phyloP scores from a whole-genome alignment of 2,329 filamentous ascomycete species.

The Phoma sp. region DNA sequence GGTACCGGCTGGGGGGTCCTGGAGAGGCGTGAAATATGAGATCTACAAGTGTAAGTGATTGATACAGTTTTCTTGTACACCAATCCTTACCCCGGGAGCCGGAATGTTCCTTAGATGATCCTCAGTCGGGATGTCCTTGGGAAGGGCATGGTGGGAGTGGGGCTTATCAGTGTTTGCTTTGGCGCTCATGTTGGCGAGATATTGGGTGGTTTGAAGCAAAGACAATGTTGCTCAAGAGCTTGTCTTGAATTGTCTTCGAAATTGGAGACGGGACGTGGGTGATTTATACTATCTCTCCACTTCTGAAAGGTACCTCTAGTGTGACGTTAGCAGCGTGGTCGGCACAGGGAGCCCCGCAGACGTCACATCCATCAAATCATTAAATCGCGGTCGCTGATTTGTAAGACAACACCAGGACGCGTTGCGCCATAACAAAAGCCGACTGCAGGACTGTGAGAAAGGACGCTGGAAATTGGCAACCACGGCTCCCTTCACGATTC shows the following conservation, averaged over 20 bases:
- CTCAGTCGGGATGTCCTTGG: slow-evolving; percentile 40
- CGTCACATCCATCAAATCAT: slow-evolving; percentile 4
- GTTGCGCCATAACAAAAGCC: neutral
- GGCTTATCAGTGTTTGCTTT: slow-evolving; percentile 31
- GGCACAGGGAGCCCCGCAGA: slow-evolving; percentile 9
- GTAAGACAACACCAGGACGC: neutral
- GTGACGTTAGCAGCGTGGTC: slow-evolving; percentile 27
- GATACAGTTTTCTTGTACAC: neutral
- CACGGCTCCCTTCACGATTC: too few species aligned
- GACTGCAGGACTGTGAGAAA: neutral
- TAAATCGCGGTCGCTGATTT: slow-evolving; percentile 8
- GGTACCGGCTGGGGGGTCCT: slow-evolving; percentile 55
- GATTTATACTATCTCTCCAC: slow-evolving; percentile 35
- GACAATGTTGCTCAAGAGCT: neutral
- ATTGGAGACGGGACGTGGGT: slow-evolving; percentile 1
- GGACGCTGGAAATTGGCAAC: too few species aligned
- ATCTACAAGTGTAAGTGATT: slow-evolving; percentile 33
- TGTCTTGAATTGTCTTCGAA: slow-evolving; percentile 4
- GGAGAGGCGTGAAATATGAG: slow-evolving; percentile 56
- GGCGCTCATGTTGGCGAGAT: slow-evolving; percentile 26
- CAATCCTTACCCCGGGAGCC: slow-evolving; percentile 49
- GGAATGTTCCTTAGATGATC: slow-evolving; percentile 49
- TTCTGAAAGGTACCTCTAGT: slow-evolving; percentile 20
- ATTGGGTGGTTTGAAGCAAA: neutral
- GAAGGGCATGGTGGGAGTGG: slow-evolving; percentile 42